Percentiles rank a stretch among this genome's conserved stretches.
Evolutionary conservation across 1,284 basidiomycete genomes (phyloP).

Genomic region (Fomitopsis betulina): DNA sequence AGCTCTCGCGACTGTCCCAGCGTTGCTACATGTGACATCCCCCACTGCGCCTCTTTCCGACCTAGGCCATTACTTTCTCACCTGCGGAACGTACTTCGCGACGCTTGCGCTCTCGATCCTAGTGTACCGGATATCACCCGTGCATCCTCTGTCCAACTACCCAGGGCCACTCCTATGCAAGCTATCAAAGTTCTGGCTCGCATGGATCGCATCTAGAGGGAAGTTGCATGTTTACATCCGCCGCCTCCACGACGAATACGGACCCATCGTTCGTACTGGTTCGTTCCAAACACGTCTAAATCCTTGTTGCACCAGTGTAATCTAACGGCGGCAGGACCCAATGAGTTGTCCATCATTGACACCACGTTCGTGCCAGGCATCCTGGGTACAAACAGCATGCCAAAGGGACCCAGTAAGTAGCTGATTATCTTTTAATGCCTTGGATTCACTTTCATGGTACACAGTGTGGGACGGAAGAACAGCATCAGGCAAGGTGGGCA

Average conservation of each 20-base stretch:
- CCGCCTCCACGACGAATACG: constrained; percentile 24
- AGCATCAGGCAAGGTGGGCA: not conserved
- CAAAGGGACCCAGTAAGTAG: constrained; percentile 5
- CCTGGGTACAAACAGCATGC: constrained; percentile 8
- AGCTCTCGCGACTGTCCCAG: not conserved
- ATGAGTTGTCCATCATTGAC: constrained; percentile 23
- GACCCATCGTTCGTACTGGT: constrained; percentile 28
- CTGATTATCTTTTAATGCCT: not conserved
- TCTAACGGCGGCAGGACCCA: constrained; percentile 17
- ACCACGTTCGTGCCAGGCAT: constrained; percentile 12
- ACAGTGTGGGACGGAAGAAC: constrained; percentile 3
- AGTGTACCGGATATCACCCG: constrained; percentile 25
- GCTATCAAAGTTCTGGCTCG: constrained; percentile 22
- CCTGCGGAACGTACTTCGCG: constrained; percentile 48
- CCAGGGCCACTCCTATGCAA: constrained; percentile 25
- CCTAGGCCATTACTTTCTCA: constrained; percentile 39
- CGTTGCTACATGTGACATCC: not conserved
- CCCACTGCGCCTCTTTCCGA: not conserved
- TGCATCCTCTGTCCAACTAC: constrained; percentile 26
- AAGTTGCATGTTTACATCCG: constrained; percentile 21
- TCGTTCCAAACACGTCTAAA: constrained; percentile 30
- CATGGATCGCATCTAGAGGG: constrained; percentile 14
- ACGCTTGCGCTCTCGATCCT: constrained; percentile 15
- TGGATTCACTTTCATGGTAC: not conserved
- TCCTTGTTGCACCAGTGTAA: constrained; percentile 7